Percentiles rank a stretch among this genome's conserved stretches.
phyloP scores from a whole-genome alignment of 202 grass and related monocot genomes.

The Setaria viridis region DNA sequence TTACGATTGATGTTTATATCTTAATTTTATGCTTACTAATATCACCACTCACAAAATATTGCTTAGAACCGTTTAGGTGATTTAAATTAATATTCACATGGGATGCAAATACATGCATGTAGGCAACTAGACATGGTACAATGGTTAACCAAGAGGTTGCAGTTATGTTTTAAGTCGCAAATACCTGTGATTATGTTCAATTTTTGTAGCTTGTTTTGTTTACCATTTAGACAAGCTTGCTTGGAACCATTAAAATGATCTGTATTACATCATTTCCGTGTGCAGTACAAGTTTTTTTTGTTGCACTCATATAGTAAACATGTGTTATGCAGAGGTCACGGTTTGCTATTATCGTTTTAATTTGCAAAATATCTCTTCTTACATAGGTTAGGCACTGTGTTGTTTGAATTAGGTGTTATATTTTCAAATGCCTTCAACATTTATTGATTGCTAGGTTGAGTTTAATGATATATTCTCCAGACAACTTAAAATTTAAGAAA shows the following conservation, averaged over 20 bases:
- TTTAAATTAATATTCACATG: constrained; percentile 3
- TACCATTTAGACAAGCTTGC: background rate
- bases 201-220: background rate
- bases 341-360: background rate
- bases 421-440: constrained; percentile 3
- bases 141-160: background rate
- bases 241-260: background rate
- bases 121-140: background rate
- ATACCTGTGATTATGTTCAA: background rate
- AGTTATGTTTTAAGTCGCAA: background rate
- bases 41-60: background rate
- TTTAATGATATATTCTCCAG: background rate
- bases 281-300: background rate
- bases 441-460: background rate
- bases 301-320: background rate
- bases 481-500: background rate
- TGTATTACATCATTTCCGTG: background rate
- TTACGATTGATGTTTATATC: constrained; percentile 4
- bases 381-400: background rate
- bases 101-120: background rate
- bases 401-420: background rate
- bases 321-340: background rate
- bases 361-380: background rate
- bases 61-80: background rate
- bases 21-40: background rate